phyloP scores from a whole-genome alignment of 2,329 filamentous ascomycete genomes.

The Dothistroma pini region DNA sequence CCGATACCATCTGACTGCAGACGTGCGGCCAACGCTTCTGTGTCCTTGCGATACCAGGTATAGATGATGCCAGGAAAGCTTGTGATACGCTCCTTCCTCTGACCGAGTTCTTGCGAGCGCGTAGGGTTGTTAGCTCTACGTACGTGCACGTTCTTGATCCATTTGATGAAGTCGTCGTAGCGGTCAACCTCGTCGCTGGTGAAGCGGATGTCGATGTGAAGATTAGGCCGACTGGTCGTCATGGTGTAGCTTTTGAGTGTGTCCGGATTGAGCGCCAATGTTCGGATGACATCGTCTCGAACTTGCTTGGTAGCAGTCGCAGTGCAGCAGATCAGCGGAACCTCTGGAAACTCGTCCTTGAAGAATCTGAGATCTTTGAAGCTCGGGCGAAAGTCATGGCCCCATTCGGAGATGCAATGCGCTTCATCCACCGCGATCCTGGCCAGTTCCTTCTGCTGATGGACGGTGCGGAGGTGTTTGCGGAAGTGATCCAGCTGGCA shows the following conservation, averaged over 20 bases:
- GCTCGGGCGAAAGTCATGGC: conserved; percentile 91
- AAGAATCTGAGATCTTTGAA: conserved; percentile 89
- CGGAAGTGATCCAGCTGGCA: conserved; percentile 77
- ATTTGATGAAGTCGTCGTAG: conserved; percentile 69
- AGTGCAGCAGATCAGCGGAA: conserved; percentile 89
- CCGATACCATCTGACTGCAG: conserved; percentile 67
- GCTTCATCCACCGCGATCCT: conserved; percentile 90
- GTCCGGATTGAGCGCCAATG: conserved; percentile 63
- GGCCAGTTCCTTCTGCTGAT: conserved; percentile 79
- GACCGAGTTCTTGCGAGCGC: conserved; percentile 57
- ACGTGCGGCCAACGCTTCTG: conserved; percentile 64
- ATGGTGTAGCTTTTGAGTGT: conserved; percentile 74
- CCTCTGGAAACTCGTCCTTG: conserved; percentile 71
- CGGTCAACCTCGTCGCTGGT: conserved; percentile 72
- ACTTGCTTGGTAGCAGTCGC: conserved; percentile 83
- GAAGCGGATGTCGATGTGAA: conserved; percentile 88
- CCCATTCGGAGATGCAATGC: conserved; percentile 97
- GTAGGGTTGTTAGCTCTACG: conserved; percentile 58
- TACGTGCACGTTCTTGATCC: conserved; percentile 69
- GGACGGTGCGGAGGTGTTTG: conserved; percentile 65
- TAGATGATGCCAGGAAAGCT: conserved; percentile 77
- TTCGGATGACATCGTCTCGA: conserved; percentile 74
- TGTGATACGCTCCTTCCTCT: conserved; percentile 50
- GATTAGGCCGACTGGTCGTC: conserved; percentile 76
- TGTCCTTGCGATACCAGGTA: conserved; percentile 70